Percentiles rank a stretch among this genome's conserved stretches.
phyloP scores from a whole-genome alignment of 257 asterid genomes.

The Anisodus acutangulus region DNA sequence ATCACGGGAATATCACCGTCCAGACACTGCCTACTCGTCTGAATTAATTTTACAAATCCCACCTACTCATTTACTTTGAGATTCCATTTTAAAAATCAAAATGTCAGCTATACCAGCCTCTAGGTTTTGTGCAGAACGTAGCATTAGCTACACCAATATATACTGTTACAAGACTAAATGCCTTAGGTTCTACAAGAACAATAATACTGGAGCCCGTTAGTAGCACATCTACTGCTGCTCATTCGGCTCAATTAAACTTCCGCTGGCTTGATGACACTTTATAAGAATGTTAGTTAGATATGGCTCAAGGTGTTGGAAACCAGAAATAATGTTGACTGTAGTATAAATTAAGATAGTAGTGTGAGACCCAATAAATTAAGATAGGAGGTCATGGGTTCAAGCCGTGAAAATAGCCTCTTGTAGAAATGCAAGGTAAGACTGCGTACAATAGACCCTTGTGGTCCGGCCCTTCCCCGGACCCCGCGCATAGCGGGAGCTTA shows the following conservation, averaged over 20 bases:
- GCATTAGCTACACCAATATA: background rate
- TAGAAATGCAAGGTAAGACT: no score
- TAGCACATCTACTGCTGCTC: background rate
- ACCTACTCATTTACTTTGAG: background rate
- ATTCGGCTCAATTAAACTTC: background rate
- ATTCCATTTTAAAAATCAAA: background rate
- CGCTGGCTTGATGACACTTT: background rate
- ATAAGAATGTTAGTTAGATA: background rate
- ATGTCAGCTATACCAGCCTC: conserved; percentile 8
- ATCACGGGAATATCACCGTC: background rate
- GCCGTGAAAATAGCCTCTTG: no score
- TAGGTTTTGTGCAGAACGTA: background rate
- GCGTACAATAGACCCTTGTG: no score
- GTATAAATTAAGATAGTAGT: background rate
- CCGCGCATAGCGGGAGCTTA: no score
- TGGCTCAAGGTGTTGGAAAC: background rate
- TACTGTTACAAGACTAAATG: background rate
- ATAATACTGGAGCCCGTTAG: background rate
- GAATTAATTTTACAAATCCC: background rate
- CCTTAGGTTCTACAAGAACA: conserved; percentile 10
- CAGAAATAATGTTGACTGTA: background rate
- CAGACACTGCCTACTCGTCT: conserved; percentile 7
- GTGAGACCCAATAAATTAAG: background rate
- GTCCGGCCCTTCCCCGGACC: no score
- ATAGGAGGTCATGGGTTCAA: no score